phyloP scores from a whole-genome alignment of 805 yeast species.

The Candida rishiriensis region DNA sequence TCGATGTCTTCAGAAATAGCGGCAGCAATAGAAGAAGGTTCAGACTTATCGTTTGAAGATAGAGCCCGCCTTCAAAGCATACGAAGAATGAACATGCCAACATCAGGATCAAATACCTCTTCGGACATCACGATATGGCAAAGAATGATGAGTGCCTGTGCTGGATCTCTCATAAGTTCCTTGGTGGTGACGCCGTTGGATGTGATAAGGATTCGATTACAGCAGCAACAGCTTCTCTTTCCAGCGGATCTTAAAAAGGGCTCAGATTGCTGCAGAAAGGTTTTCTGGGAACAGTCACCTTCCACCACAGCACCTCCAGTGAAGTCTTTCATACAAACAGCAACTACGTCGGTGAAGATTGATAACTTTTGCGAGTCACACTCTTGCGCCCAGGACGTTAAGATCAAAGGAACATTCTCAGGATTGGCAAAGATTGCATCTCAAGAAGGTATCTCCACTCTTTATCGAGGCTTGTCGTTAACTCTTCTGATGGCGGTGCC shows the following conservation, averaged over 20 bases:
- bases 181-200: slow-evolving; percentile 76
- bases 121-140: slow-evolving; percentile 40
- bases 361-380: slow-evolving; percentile 34
- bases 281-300: slow-evolving; percentile 29
- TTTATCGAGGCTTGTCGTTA: slow-evolving; percentile 87
- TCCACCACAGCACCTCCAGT: slow-evolving; percentile 1
- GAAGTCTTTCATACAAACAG: background rate
- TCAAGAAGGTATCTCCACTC: slow-evolving; percentile 69
- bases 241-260: slow-evolving; percentile 30
- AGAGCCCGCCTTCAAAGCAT: too few species aligned
- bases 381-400: slow-evolving; percentile 38
- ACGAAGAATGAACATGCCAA: background rate
- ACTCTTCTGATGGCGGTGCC: slow-evolving; percentile 89
- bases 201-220: slow-evolving; percentile 70
- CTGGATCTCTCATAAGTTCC: slow-evolving; percentile 71
- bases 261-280: slow-evolving; percentile 34
- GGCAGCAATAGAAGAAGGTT: slow-evolving; percentile 35
- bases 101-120: background rate
- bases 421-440: slow-evolving; percentile 63
- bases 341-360: slow-evolving; percentile 8
- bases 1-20: slow-evolving; percentile 38
- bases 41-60: slow-evolving; percentile 6
- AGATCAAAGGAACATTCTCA: slow-evolving; percentile 65
- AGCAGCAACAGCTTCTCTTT: slow-evolving; percentile 64
- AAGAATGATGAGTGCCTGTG: slow-evolving; percentile 73